Evolutionary conservation across 352 stramenopile species (phyloP), one percentile per base, ranked within the genome.

Genomic region (Globisporangium okanoganense): DNA sequence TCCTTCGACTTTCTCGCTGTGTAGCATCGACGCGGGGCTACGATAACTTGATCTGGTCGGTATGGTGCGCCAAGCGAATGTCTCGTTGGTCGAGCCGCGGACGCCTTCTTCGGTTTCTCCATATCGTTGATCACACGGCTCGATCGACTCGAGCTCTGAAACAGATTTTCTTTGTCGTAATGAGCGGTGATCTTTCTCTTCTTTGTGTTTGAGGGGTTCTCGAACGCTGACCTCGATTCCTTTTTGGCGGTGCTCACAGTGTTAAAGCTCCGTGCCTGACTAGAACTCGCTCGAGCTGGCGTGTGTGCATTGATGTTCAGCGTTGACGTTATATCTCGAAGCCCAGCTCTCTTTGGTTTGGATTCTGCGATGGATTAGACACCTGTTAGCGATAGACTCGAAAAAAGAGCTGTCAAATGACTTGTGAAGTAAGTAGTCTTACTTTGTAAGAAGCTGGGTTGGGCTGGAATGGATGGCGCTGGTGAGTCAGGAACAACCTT

Each of bases 1-100:
- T 88, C 70, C 36, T 90, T 92, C 2, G 72, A 87, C 58, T 90
- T 90, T 51, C 81, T 71, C 1, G 67, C 63, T 3, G 82, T 83
- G 18, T 79, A 72, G 40, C 63, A 73, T 2, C 64, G 52, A 10
- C 58, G 61, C 49, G 36, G 65, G 18, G 56, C 58, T 62, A 25
- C n/a, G 6, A 25, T 51, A 0, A 2, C 9, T 25, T 9, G 25
- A 31, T 29, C 29, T 14, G 43, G 50, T n/a, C 58, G 58, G 5
- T 60, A 44, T 5, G 53, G 70, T 10, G 68, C 73, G 24, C 62
- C 66, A 59, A 80, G 76, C 10, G 78, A 87, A 49, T 66, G 52
- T 45, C 78, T 76, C 22, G 71, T 72, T n/a, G 33, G 51, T 49
- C 64, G 60, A 62, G 38, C 10, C 35, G 22, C n/a, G n/a, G n/a